phyloP scores from a whole-genome alignment of 23 red algal genomes.

The Gracilaria caudata region DNA sequence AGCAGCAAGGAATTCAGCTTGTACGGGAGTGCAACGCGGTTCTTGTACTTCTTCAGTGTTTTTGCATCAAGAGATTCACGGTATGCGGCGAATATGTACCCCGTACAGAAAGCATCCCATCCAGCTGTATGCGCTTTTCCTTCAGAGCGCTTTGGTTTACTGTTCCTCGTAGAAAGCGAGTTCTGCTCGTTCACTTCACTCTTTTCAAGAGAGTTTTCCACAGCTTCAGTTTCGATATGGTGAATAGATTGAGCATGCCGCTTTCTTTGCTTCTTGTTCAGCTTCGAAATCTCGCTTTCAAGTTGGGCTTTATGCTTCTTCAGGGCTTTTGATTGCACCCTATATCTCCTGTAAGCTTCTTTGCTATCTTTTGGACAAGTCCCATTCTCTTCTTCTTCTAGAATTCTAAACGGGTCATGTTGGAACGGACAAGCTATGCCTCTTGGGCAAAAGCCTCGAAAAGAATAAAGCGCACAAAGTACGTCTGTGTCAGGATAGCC shows the following conservation, averaged over 20 bases:
- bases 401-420: constrained; percentile 51
- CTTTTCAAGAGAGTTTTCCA: neutral
- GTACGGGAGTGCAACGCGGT: constrained; percentile 27
- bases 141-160: neutral
- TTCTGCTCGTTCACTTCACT: neutral
- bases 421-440: constrained; percentile 51
- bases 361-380: constrained; percentile 31
- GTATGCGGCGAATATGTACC: constrained; percentile 86
- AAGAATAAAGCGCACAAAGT: constrained; percentile 63
- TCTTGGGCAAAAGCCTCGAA: constrained; percentile 61
- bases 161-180: neutral
- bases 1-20: constrained; percentile 38
- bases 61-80: constrained; percentile 12
- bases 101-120: constrained; percentile 96
- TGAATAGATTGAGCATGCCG: neutral
- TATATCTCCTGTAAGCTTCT: constrained; percentile 54
- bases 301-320: constrained; percentile 39
- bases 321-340: constrained; percentile 38
- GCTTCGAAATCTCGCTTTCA: constrained; percentile 7
- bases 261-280: constrained; percentile 37
- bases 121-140: constrained; percentile 84
- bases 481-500: neutral
- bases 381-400: constrained; percentile 48
- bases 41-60: constrained; percentile 24
- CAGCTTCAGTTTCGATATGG: neutral